A percentile compares a stretch with the other conserved stretches of the same genome.
Conservation (phyloP, 2,329 filamentous ascomycete species). For the Pseudocercospora pini-densiflorae region DNA sequence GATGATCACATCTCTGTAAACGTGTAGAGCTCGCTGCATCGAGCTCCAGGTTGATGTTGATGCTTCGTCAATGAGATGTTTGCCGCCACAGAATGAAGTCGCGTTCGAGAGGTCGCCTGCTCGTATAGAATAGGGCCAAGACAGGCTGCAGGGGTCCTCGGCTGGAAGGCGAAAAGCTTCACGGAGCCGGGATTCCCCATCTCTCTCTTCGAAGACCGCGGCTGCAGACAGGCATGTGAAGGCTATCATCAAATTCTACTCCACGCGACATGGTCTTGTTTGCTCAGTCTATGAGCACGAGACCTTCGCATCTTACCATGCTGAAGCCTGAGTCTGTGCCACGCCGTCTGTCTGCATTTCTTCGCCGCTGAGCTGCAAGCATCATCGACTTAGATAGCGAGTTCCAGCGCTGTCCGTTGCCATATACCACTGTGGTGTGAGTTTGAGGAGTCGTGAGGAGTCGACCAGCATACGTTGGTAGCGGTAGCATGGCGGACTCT, state of each 20-base stretch:
- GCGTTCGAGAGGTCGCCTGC: background rate
- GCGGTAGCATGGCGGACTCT: conserved; percentile 37
- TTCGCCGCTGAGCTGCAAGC: background rate
- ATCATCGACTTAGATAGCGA: background rate
- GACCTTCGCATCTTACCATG: background rate
- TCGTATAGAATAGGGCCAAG: too few species aligned
- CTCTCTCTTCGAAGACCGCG: background rate
- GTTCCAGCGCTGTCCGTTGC: background rate
- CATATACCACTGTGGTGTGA: conserved; percentile 7
- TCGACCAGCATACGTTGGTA: background rate
- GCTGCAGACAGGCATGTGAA: background rate
- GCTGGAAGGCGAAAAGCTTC: background rate
- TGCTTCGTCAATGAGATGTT: background rate
- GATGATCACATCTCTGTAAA: conserved; percentile 11
- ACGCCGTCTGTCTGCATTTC: background rate
- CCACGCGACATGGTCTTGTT: conserved; percentile 3
- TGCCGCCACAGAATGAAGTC: background rate
- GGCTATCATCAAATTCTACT: background rate
- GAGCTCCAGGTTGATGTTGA: background rate
- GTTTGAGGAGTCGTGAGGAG: conserved; percentile 3
- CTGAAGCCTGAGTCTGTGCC: background rate
- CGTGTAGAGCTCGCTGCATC: conserved; percentile 9
- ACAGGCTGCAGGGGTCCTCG: background rate
- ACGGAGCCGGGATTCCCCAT: background rate
- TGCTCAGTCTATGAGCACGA: background rate